Evolutionary conservation across 2,329 filamentous ascomycete species (phyloP).

Genomic region (Dactylellina leptospora): DNA sequence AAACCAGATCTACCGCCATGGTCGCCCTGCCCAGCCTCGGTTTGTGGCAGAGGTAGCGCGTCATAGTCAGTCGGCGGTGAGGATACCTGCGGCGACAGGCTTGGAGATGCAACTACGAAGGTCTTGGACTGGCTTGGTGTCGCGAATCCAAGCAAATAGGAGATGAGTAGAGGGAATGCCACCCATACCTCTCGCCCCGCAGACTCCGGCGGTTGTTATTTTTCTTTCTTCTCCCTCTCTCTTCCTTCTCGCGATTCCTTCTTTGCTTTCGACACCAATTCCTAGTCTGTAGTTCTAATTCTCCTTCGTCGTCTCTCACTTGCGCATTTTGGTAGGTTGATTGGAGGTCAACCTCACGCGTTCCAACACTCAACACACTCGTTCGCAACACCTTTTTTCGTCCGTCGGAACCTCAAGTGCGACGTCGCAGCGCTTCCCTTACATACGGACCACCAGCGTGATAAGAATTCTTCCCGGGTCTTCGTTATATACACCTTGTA

Average conservation of each 20-base stretch:
- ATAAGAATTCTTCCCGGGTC: neutral
- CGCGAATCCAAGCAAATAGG: conserved; percentile 37
- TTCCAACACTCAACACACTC: conserved; percentile 24
- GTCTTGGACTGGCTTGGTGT: conserved; percentile 43
- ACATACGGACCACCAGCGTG: neutral
- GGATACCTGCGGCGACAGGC: conserved; percentile 8
- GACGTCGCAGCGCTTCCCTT: neutral
- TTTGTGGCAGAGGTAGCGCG: conserved; percentile 31
- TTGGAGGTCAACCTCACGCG: neutral
- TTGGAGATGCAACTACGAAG: conserved; percentile 16
- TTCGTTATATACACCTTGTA: conserved; percentile 6
- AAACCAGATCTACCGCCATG: conserved; percentile 20
- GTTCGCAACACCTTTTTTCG: conserved; percentile 28
- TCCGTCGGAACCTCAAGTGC: neutral
- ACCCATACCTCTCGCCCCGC: neutral
- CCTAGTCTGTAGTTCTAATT: neutral
- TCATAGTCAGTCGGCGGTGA: conserved; percentile 17
- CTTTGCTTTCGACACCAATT: neutral
- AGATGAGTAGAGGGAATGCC: conserved; percentile 25
- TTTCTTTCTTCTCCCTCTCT: conserved; percentile 54
- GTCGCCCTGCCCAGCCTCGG: conserved; percentile 19
- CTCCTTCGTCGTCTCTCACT: conserved; percentile 38
- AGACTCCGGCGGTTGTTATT: conserved; percentile 44
- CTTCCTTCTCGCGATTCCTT: conserved; percentile 22
- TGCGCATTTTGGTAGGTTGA: conserved; percentile 1